Conservation (phyloP, 2,329 filamentous ascomycete genomes). For the Cladosporium sphaerospermum region DNA sequence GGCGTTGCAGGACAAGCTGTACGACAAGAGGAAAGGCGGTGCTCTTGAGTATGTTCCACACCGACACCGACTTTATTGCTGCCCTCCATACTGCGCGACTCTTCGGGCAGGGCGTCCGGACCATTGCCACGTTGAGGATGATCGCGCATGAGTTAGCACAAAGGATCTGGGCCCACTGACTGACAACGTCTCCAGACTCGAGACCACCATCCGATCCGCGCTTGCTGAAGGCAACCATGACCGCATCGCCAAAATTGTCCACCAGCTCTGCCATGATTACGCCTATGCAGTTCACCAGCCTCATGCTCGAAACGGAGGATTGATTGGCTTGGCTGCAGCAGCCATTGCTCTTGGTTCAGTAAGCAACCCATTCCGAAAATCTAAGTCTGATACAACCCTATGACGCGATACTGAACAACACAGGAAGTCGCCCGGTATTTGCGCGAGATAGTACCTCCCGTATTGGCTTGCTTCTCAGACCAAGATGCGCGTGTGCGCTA, state of each 20-base stretch:
- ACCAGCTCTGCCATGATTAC: constrained; percentile 95
- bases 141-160: neutral
- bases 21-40: constrained; percentile 94
- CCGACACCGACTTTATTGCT: no score
- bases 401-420: constrained; percentile 20
- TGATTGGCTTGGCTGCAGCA: constrained; percentile 91
- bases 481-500: constrained; percentile 96
- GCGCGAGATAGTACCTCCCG: constrained; percentile 88
- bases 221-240: constrained; percentile 70
- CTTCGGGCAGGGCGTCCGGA: no score
- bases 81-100: no score
- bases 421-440: constrained; percentile 89
- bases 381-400: neutral
- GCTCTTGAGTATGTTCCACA: constrained; percentile 73
- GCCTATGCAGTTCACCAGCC: constrained; percentile 96
- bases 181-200: constrained; percentile 55
- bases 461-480: constrained; percentile 94
- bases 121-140: no score
- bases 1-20: constrained; percentile 93
- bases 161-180: neutral
- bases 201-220: constrained; percentile 82
- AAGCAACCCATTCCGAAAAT: constrained; percentile 28
- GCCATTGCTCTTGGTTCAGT: constrained; percentile 91
- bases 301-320: constrained; percentile 89
- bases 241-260: constrained; percentile 77